A percentile compares a stretch with the other conserved stretches of the same genome.
phyloP scores from a whole-genome alignment of 257 asterid genomes.

The Nicotiana otophora region DNA sequence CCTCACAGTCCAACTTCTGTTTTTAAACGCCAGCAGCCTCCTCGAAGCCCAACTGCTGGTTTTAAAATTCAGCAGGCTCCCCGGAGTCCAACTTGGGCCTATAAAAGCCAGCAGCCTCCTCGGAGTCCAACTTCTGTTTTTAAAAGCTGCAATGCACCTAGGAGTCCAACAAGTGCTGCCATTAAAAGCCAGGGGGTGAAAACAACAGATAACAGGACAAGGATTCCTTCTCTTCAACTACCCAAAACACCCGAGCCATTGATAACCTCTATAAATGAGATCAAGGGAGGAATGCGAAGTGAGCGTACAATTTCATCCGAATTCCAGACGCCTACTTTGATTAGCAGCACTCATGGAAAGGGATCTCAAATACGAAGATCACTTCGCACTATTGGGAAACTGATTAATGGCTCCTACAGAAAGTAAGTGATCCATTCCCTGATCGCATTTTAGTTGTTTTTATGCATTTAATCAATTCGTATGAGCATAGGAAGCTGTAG shows the following conservation, averaged over 20 bases:
- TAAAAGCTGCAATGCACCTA: conserved; percentile 6
- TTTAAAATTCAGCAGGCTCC: background rate
- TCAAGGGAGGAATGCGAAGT: conserved; percentile 27
- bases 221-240: conserved; percentile 33
- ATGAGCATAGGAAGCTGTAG: background rate
- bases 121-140: conserved; percentile 16
- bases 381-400: conserved; percentile 68
- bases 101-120: conserved; percentile 5
- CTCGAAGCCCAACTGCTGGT: conserved; percentile 6
- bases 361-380: conserved; percentile 80
- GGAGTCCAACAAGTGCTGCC: conserved; percentile 35
- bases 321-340: conserved; percentile 39
- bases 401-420: conserved; percentile 77
- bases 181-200: conserved; percentile 24
- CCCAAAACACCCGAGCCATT: conserved; percentile 68
- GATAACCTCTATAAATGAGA: conserved; percentile 26
- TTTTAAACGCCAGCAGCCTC: conserved; percentile 21
- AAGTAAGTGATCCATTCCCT: conserved; percentile 32
- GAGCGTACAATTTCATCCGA: conserved; percentile 29
- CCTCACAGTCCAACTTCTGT: background rate
- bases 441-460: conserved; percentile 2
- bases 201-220: conserved; percentile 31
- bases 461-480: background rate
- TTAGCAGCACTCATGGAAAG: conserved; percentile 38
- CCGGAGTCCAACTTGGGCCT: background rate